A percentile compares a stretch with the other conserved stretches of the same genome.
These are phyloP conservation scores for Wallacemonas sp. DNA, from an alignment of 208 protist species.

Conservation along the genomic window DNA sequence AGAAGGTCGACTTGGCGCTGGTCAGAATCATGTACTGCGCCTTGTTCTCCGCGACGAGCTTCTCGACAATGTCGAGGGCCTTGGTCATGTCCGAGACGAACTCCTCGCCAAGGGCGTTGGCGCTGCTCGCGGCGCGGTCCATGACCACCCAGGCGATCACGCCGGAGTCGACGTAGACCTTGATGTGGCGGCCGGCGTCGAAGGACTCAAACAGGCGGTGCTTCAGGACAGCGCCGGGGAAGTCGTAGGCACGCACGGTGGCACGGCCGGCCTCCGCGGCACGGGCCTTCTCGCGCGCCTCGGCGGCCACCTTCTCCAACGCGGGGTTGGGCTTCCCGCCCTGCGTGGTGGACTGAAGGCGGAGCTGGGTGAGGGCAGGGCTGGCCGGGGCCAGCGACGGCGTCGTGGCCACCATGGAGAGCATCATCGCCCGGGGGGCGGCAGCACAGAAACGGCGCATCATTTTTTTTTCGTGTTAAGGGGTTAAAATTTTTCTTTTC, in stretches of 20 bases:
- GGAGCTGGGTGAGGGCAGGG: neutral
- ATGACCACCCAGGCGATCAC: slow-evolving; percentile 84
- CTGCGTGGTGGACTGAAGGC: slow-evolving; percentile 2
- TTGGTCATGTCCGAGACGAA: slow-evolving; percentile 54
- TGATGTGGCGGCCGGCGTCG: slow-evolving; percentile 62
- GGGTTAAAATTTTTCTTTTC: neutral
- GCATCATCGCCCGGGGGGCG: slow-evolving; percentile 15
- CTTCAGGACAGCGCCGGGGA: slow-evolving; percentile 45
- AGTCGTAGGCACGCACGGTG: slow-evolving; percentile 45
- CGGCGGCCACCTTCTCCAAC: neutral
- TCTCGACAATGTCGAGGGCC: slow-evolving; percentile 67
- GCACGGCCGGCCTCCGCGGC: slow-evolving; percentile 17
- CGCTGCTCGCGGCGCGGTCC: slow-evolving; percentile 71
- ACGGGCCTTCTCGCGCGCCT: slow-evolving; percentile 6
- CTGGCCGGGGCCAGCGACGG: neutral
- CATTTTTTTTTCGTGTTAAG: slow-evolving; percentile 19
- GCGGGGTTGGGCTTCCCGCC: neutral
- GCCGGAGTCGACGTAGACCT: slow-evolving; percentile 72
- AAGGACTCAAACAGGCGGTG: slow-evolving; percentile 53
- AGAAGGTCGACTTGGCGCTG: slow-evolving; percentile 80
- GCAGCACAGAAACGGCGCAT: slow-evolving; percentile 44
- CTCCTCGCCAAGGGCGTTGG: slow-evolving; percentile 72
- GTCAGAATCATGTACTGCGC: slow-evolving; percentile 67
- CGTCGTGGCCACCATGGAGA: neutral
- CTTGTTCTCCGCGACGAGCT: slow-evolving; percentile 52